Percentiles rank a stretch among this genome's conserved stretches.
phyloP scores from a whole-genome alignment of 768 basidiomycete genomes.

The Termitomyces eurrhizus region DNA sequence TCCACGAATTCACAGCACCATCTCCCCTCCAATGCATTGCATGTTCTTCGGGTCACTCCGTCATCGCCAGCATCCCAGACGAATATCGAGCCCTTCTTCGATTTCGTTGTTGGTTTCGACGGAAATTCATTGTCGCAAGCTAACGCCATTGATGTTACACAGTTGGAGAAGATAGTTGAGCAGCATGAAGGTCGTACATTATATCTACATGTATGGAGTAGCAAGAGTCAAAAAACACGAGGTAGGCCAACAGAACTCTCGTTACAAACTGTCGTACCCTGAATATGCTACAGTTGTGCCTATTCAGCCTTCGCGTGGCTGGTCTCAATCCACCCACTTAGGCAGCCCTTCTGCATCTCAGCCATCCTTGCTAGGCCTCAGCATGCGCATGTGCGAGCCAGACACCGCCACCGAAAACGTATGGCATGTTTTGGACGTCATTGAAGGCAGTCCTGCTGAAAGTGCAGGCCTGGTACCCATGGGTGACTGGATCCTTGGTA shows the following conservation, averaged over 20 bases:
- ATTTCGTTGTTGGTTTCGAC: constrained; percentile 92
- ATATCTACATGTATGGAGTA: constrained; percentile 79
- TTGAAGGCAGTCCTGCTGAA: constrained; percentile 96
- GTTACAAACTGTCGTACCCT: constrained; percentile 3
- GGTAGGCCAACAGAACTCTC: constrained; percentile 36
- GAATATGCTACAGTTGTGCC: constrained; percentile 59
- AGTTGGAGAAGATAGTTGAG: constrained; percentile 80
- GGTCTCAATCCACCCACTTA: constrained; percentile 52
- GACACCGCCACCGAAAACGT: constrained; percentile 87
- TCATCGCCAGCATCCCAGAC: constrained; percentile 86
- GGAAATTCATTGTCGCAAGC: constrained; percentile 53
- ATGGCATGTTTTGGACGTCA: constrained; percentile 97
- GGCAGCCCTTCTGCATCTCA: constrained; percentile 41
- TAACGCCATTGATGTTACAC: constrained; percentile 59
- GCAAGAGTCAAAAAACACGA: constrained; percentile 69
- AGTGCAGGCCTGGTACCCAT: constrained; percentile 95
- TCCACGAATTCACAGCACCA: constrained; percentile 49
- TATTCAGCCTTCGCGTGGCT: constrained; percentile 79
- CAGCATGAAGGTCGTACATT: constrained; percentile 68
- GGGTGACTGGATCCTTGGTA: constrained; percentile 52
- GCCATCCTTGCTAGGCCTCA: constrained; percentile 91
- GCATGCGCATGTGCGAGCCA: constrained; percentile 91
- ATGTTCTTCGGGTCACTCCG: constrained; percentile 87
- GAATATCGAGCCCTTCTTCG: constrained; percentile 89
- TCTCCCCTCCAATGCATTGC: constrained; percentile 62